Evolutionary conservation across 2,329 filamentous ascomycete genomes (phyloP).

Genomic region (Cladorrhinum sp.): DNA sequence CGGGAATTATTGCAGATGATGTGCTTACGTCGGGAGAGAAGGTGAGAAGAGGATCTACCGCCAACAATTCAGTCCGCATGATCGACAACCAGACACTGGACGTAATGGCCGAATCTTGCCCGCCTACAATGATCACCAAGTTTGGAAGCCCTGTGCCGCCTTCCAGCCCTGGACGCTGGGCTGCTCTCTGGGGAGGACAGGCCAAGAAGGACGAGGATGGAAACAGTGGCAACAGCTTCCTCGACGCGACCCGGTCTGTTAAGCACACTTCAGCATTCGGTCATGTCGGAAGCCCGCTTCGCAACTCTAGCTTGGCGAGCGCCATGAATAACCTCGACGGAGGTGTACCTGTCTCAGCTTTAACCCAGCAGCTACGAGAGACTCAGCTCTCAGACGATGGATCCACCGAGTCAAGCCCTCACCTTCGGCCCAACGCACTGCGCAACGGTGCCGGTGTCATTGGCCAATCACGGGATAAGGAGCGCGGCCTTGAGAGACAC

Average conservation of each 20-base stretch:
- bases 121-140: slow-evolving; percentile 47
- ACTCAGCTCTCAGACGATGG: slow-evolving; percentile 52
- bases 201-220: slow-evolving; percentile 58
- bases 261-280: slow-evolving; percentile 58
- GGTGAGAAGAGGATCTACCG: slow-evolving; percentile 56
- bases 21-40: slow-evolving; percentile 66
- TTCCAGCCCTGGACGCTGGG: slow-evolving; percentile 60
- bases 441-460: slow-evolving; percentile 38
- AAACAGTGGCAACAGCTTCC: slow-evolving; percentile 25
- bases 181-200: slow-evolving; percentile 51
- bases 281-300: slow-evolving; percentile 63
- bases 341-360: slow-evolving; percentile 53
- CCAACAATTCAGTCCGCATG: slow-evolving; percentile 40
- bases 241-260: slow-evolving; percentile 30
- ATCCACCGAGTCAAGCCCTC: slow-evolving; percentile 43
- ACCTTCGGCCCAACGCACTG: slow-evolving; percentile 49
- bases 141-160: slow-evolving; percentile 58
- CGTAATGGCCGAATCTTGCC: slow-evolving; percentile 42
- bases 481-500: slow-evolving; percentile 52
- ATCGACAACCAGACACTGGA: slow-evolving; percentile 36
- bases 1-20: slow-evolving; percentile 62
- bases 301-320: slow-evolving; percentile 59
- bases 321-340: slow-evolving; percentile 42
- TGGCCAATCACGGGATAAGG: slow-evolving; percentile 36
- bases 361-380: slow-evolving; percentile 61